Evolutionary conservation across 345 rosid genomes (phyloP).

Genomic region (Capsella bursapastoris): DNA sequence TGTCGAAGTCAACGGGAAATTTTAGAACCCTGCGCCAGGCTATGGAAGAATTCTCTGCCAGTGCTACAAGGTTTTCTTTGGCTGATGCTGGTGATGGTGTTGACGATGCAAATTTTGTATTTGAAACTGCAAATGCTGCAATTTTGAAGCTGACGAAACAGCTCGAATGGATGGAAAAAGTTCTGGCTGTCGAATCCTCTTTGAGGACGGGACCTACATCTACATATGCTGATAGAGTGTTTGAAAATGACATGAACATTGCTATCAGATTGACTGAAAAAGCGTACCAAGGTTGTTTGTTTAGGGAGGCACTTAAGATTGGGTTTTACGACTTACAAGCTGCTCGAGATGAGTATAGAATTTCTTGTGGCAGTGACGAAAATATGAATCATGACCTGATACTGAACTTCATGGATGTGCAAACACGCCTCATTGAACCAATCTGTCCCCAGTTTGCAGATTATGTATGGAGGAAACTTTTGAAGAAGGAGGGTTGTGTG

Average conservation of each 20-base stretch:
- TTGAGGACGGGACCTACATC: constrained; percentile 73
- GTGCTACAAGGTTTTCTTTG: constrained; percentile 81
- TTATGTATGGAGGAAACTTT: constrained; percentile 83
- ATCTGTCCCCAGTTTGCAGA: constrained; percentile 94
- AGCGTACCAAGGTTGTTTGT: constrained; percentile 69
- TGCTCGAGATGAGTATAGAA: constrained; percentile 90
- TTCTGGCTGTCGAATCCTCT: constrained; percentile 65
- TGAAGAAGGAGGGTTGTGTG: constrained; percentile 80
- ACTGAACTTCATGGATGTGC: constrained; percentile 84
- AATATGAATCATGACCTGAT: constrained; percentile 69
- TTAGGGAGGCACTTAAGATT: constrained; percentile 87
- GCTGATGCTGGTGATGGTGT: constrained; percentile 99
- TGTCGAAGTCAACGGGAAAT: constrained; percentile 98
- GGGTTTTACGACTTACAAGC: constrained; percentile 96
- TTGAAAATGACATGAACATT: constrained; percentile 86
- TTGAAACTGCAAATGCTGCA: constrained; percentile 91
- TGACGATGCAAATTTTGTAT: constrained; percentile 97
- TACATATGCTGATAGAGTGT: constrained; percentile 83
- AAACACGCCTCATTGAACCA: constrained; percentile 85
- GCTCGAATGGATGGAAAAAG: constrained; percentile 92
- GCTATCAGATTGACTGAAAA: constrained; percentile 79
- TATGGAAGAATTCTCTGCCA: constrained; percentile 72
- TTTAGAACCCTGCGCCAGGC: constrained; percentile 86
- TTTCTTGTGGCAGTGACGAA: constrained; percentile 75
- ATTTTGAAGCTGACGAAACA: constrained; percentile 87